Conservation (phyloP, 352 stramenopile genomes). For the Phytophthora aleatoria region DNA sequence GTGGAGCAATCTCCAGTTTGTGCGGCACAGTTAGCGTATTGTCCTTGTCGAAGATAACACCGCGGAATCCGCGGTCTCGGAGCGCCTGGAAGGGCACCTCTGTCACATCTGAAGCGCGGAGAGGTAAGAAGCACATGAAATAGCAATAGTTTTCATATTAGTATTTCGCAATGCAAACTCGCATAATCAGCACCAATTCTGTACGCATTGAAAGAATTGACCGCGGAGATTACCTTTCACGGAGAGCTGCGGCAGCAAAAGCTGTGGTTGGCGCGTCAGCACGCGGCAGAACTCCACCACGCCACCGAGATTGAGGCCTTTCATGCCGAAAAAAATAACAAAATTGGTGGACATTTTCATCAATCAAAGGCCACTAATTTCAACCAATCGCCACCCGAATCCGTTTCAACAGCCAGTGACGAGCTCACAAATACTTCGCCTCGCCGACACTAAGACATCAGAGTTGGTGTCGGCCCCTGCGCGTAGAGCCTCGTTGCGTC, state of each 20-base stretch:
- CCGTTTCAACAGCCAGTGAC: conserved; percentile 28
- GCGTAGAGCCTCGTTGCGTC: background rate
- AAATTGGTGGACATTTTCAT: background rate
- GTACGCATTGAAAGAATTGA: conserved; percentile 12
- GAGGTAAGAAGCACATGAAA: background rate
- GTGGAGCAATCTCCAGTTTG: conserved; percentile 74
- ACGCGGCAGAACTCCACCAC: conserved; percentile 84
- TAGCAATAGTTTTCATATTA: background rate
- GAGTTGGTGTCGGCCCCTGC: background rate
- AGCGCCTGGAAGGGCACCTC: conserved; percentile 83
- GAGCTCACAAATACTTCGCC: conserved; percentile 33
- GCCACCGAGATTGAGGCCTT: conserved; percentile 79
- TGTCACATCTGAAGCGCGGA: conserved; percentile 62
- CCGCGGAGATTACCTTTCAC: conserved; percentile 53
- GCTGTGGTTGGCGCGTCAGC: conserved; percentile 66
- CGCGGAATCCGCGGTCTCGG: conserved; percentile 86
- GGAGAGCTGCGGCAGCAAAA: conserved; percentile 83
- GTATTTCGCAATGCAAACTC: conserved; percentile 3
- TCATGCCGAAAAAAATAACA: conserved; percentile 37
- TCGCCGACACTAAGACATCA: background rate
- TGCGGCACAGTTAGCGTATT: conserved; percentile 96
- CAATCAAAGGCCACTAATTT: conserved; percentile 3
- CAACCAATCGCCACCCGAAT: conserved; percentile 25
- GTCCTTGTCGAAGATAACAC: conserved; percentile 97
- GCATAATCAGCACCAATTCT: background rate